Evolutionary conservation across 1,284 basidiomycete species (phyloP).

Genomic region (Heterobasidion parviporum): DNA sequence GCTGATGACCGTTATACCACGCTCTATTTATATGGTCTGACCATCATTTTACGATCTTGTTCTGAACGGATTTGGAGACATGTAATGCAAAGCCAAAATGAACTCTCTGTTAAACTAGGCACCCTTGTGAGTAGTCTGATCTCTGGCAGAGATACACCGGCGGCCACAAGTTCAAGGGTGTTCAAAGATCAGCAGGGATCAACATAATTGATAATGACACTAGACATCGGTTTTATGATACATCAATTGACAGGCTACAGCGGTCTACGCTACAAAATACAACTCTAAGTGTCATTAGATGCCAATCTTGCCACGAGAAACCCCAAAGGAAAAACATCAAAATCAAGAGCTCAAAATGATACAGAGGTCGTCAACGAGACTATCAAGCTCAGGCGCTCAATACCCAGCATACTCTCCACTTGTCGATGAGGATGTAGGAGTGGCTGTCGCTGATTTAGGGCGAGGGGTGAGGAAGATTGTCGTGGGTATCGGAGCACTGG

Average conservation of each 20-base stretch:
- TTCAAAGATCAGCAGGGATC: too few relatives aligned
- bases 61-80: too few relatives aligned
- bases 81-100: too few relatives aligned
- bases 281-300: neutral
- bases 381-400: neutral
- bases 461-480: neutral
- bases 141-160: too few relatives aligned
- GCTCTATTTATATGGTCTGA: too few relatives aligned
- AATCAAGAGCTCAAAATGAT: neutral
- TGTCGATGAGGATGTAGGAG: neutral
- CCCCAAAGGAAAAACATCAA: neutral
- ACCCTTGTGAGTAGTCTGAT: too few relatives aligned
- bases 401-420: neutral
- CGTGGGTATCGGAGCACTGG: neutral
- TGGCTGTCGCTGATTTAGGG: neutral
- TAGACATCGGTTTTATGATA: neutral
- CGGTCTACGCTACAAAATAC: neutral
- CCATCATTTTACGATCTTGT: too few relatives aligned
- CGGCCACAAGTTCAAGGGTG: too few relatives aligned
- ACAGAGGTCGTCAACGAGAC: neutral
- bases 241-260: conserved; percentile 1
- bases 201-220: neutral
- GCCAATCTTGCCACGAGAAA: neutral
- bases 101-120: too few relatives aligned
- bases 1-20: too few relatives aligned